Base-by-base conservation (phyloP, 208 protist genomes). In the Borovskyia barvae region DNA sequence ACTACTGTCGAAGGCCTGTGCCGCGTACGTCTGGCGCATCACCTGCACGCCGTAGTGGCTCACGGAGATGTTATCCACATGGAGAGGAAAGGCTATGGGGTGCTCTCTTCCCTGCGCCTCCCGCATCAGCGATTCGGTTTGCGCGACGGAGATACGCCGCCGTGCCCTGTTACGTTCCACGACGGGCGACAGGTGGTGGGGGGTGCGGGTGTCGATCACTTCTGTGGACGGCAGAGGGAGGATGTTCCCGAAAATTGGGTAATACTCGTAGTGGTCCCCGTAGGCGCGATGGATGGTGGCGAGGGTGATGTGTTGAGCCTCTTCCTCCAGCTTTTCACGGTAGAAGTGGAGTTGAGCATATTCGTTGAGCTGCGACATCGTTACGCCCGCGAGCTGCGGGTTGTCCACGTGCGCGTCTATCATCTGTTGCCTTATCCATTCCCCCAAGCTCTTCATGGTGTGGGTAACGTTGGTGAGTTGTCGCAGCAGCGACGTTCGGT, bases 231-330 rank as follows among this genome's bases (percentile, higher is more conserved):
- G 33, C 39, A 74, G 60, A 9, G 30, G 4, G 15, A 75, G 42
- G 20, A 22, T 28, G 4, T 61, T 47, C 7, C 26, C 19, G 9
- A 76, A 39, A 6, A 92, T 58, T 7, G 80, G 76, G 53, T 80
- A 83, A 63, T 85, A 92, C 70, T 92, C 85, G 69, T 76, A 92
- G 63, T 88, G 43, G 29, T 89, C 68, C 0, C 85, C 85, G 36
- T 87, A 73, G 29, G 70, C 67, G 32, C 74, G 71, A 32, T 82
- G 66, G 29, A 33, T 4, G n/a, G 66, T 57, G 20, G 79, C 63
- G 12, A 85, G 37, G 26, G 48, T 33, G 15, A 75, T 19, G 55
- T 87, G 71, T 6, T 58, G 48, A 5, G 82, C 2, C 12, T 77
- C 65, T 46, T 68, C 56, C 29, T 57, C 1, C 20, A 74, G 2